Base-by-base conservation (phyloP, 2,329 filamentous ascomycete species). In the Kalmusia sp. region DNA sequence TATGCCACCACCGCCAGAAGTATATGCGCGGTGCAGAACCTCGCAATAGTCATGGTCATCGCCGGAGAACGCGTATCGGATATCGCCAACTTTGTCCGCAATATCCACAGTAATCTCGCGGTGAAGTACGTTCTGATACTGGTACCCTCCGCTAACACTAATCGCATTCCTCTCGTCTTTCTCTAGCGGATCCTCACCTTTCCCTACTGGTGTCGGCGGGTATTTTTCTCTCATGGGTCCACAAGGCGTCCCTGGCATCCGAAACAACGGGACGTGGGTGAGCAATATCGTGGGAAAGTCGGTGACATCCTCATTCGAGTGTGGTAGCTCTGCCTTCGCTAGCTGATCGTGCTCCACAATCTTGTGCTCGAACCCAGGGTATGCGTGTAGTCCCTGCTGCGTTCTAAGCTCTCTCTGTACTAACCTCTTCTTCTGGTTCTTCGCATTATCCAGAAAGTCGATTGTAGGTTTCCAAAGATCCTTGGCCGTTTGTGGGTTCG, bases 41-140 rank as follows among this genome's bases (percentile, higher is more conserved):
- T 96, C 93, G 76, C 95, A 99, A 77, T 98, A 97, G 77, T 99
- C 95, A 77, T 99, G 95, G 69, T 99, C 95, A 65, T 99, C 95
- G 9, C 95, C 95, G 0, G 92, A 96, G 70, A 98, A 99, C 37
- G 93, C 89, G 60, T 95, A 89, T 3, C 86, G 82, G 11, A 98
- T 85, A 57, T 95, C 91, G 28, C 92, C 92, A 28, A 96, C 81
- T 58, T 87, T 90, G 54, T 88, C 83, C 35, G 96, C 79, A 31
- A 99, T 79, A 46, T 87, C 86, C 39, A 86, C 82, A 0, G 93
- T 95, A 61, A 97, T 86, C 2, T 85, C 82, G 44, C 88, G 85
- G 45, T 84, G 89, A 22, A 99, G 84, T 2, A 97, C 93, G 65
- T 97, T 99, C 72, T 98, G 93, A 69, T 99, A 99, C 72, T 99